Evolutionary conservation across 306 rosid species (phyloP).

Genomic region (Betula pendula): DNA sequence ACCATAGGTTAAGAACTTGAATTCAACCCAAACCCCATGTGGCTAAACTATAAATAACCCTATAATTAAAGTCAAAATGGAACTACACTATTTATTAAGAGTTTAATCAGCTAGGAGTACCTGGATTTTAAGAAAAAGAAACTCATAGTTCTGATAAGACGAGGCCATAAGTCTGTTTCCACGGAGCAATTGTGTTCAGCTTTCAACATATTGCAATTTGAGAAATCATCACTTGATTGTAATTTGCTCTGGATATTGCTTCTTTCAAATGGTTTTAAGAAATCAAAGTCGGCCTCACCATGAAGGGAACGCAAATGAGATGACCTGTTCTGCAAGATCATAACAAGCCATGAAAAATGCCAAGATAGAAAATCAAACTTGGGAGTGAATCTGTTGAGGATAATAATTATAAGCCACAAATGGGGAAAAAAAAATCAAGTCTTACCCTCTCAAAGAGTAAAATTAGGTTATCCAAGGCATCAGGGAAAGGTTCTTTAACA

Average conservation of each 20-base stretch:
- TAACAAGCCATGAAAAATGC: slow-evolving; percentile 35
- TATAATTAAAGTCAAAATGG: not conserved
- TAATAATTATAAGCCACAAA: not conserved
- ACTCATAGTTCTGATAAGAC: slow-evolving; percentile 64
- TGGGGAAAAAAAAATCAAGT: slow-evolving; percentile 12
- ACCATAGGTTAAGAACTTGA: not conserved
- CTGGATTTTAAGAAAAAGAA: slow-evolving; percentile 78
- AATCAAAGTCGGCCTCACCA: slow-evolving; percentile 41
- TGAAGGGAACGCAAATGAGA: slow-evolving; percentile 45
- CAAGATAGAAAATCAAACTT: slow-evolving; percentile 19
- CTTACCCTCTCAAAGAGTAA: slow-evolving; percentile 85
- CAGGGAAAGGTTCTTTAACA: slow-evolving; percentile 91
- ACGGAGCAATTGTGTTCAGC: slow-evolving; percentile 27
- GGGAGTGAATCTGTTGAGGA: slow-evolving; percentile 1
- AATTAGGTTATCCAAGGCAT: slow-evolving; percentile 79
- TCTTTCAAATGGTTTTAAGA: slow-evolving; percentile 46
- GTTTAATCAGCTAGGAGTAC: slow-evolving; percentile 40
- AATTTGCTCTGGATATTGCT: slow-evolving; percentile 26
- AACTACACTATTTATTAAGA: not conserved
- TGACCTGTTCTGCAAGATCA: slow-evolving; percentile 77
- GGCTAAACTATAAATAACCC: not conserved
- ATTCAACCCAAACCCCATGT: not conserved
- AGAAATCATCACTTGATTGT: slow-evolving; percentile 30
- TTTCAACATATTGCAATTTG: slow-evolving; percentile 30
- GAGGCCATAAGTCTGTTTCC: slow-evolving; percentile 61